Percentiles rank a stretch among this genome's conserved stretches.
These are phyloP conservation scores for Leishmania guyanensis DNA, from an alignment of 208 protist species.

Conservation along the genomic window DNA sequence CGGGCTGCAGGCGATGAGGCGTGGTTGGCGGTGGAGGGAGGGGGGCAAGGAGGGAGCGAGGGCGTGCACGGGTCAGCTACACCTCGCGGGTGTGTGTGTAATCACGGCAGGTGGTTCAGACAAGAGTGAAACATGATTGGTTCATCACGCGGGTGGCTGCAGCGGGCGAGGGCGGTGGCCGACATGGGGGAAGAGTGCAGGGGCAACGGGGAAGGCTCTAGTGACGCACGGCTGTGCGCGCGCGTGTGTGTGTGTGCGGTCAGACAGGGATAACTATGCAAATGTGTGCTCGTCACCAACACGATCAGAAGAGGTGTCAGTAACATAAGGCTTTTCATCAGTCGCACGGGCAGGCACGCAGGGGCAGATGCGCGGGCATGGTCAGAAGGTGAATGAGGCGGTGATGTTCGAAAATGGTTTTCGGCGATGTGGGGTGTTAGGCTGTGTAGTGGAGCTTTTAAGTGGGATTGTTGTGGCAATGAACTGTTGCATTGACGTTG, in stretches of 20 bases:
- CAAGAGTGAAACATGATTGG: slow-evolving; percentile 16
- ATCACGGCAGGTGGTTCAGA: slow-evolving; percentile 9
- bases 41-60: background rate
- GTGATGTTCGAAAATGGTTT: too few species aligned
- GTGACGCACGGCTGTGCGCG: background rate
- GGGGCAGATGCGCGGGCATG: too few species aligned
- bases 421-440: too few species aligned
- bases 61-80: background rate
- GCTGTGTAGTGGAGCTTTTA: background rate
- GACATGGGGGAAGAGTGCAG: background rate
- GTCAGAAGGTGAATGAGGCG: too few species aligned
- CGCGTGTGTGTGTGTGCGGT: slow-evolving; percentile 3
- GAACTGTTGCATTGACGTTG: too few species aligned
- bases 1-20: background rate
- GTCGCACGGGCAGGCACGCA: slow-evolving; percentile 8
- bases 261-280: slow-evolving; percentile 51
- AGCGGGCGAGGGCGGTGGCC: background rate
- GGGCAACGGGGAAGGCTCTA: background rate
- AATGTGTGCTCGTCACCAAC: slow-evolving; percentile 40
- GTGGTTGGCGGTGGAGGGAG: background rate
- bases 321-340: slow-evolving; percentile 26
- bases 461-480: background rate
- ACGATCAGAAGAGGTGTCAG: slow-evolving; percentile 46
- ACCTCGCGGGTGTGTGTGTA: slow-evolving; percentile 12
- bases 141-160: slow-evolving; percentile 8